A percentile compares a stretch with the other conserved stretches of the same genome.
These are phyloP conservation scores for Acacia confusa DNA, from an alignment of 306 rosid genomes.

Conservation along the genomic window DNA sequence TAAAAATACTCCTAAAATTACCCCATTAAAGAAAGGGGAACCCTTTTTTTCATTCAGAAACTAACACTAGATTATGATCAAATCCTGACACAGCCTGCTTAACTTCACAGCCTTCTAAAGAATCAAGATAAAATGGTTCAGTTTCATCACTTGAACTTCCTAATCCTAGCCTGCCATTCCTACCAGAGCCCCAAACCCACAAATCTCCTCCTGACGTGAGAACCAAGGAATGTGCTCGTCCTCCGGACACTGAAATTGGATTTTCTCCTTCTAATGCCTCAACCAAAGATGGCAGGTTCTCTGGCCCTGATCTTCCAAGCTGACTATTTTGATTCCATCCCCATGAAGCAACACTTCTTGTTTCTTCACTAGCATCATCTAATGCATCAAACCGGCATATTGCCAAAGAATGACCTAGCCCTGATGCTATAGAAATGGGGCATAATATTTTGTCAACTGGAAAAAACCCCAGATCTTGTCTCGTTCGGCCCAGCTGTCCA, in stretches of 20 bases:
- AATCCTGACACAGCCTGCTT: conserved; percentile 81
- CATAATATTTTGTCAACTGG: conserved; percentile 58
- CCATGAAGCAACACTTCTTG: conserved; percentile 68
- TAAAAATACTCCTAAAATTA: too few species aligned
- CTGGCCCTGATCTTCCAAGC: conserved; percentile 79
- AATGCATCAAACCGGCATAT: conserved; percentile 54
- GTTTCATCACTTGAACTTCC: conserved; percentile 70
- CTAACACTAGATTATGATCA: conserved; percentile 78
- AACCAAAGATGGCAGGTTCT: conserved; percentile 49
- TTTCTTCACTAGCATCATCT: conserved; percentile 36
- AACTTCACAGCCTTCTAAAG: conserved; percentile 65
- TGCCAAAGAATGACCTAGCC: conserved; percentile 93
- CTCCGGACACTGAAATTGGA: conserved; percentile 69
- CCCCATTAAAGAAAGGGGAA: not conserved
- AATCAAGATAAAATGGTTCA: conserved; percentile 66
- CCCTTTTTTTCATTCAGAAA: conserved; percentile 50
- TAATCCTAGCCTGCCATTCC: conserved; percentile 81
- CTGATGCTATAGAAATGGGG: conserved; percentile 67
- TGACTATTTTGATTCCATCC: conserved; percentile 88
- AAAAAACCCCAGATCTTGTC: conserved; percentile 61
- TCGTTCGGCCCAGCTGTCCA: conserved; percentile 75
- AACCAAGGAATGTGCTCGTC: conserved; percentile 86
- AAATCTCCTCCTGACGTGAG: conserved; percentile 68
- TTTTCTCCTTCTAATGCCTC: conserved; percentile 61
- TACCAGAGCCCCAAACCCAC: conserved; percentile 94